These are phyloP conservation scores for Sphaerostilbella broomeana DNA, from an alignment of 2,329 filamentous ascomycete genomes.

Conservation along the genomic window DNA sequence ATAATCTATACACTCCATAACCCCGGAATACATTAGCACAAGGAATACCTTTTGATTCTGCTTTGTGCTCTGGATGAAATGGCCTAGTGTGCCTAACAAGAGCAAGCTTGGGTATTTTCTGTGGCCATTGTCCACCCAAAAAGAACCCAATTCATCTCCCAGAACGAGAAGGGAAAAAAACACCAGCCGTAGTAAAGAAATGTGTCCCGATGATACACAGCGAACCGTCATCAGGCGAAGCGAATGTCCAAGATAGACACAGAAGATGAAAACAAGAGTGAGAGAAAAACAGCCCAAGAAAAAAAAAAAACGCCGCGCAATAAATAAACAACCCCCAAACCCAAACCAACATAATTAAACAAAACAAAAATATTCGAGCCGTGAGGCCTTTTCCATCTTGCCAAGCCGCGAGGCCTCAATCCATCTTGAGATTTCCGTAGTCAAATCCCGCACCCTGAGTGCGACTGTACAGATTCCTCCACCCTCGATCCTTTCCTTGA, in stretches of 20 bases:
- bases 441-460: constrained; percentile 7
- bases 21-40: too few relatives aligned
- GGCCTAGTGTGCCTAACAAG: too few relatives aligned
- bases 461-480: constrained; percentile 4
- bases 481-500: neutral
- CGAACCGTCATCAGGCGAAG: too few relatives aligned
- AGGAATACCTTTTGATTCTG: too few relatives aligned
- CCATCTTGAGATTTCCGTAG: constrained; percentile 10
- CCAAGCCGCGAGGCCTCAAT: constrained; percentile 24
- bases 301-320: neutral
- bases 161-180: too few relatives aligned
- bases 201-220: neutral
- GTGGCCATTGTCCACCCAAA: too few relatives aligned
- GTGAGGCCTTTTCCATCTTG: constrained; percentile 25
- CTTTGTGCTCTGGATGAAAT: too few relatives aligned
- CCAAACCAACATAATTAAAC: too few relatives aligned
- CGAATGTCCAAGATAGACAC: neutral
- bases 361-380: constrained; percentile 17
- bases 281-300: neutral
- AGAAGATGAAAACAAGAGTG: too few relatives aligned
- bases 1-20: too few relatives aligned
- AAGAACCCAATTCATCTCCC: too few relatives aligned
- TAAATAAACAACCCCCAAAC: constrained; percentile 10
- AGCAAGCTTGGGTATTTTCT: too few relatives aligned
- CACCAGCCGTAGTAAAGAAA: neutral